Percentiles rank a stretch among this genome's conserved stretches.
Evolutionary conservation across 768 basidiomycete genomes (phyloP).

Genomic region (Pisolithus marmoratus): DNA sequence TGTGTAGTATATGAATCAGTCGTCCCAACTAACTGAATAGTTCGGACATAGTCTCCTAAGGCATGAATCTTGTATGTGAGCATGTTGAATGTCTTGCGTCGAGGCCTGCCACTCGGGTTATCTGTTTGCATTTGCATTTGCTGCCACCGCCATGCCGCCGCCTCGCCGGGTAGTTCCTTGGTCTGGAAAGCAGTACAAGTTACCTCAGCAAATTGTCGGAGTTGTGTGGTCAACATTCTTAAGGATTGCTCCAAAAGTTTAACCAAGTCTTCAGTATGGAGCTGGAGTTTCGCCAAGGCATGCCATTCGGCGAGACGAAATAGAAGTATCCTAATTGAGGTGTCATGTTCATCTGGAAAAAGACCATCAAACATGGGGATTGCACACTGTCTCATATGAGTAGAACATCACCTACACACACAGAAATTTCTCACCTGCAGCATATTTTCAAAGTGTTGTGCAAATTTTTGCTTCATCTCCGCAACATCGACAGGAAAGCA

Average conservation of each 20-base stretch:
- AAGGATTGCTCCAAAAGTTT: not conserved
- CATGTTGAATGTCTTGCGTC: constrained; percentile 16
- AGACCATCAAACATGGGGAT: constrained; percentile 37
- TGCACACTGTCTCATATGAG: constrained; percentile 21
- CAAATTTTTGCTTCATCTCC: constrained; percentile 30
- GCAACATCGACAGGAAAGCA: constrained; percentile 31
- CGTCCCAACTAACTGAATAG: constrained; percentile 17
- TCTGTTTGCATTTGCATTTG: not conserved
- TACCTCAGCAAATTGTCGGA: not conserved
- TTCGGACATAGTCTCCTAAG: constrained; percentile 15
- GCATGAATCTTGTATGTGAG: constrained; percentile 26
- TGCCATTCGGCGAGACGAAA: constrained; percentile 16
- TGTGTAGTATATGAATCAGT: constrained; percentile 26
- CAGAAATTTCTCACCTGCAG: constrained; percentile 6
- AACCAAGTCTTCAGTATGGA: constrained; percentile 1
- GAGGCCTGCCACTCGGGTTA: too few species aligned
- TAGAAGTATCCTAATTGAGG: constrained; percentile 16
- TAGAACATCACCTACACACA: not conserved
- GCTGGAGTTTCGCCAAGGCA: constrained; percentile 1
- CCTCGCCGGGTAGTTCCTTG: constrained; percentile 15
- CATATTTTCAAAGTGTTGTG: constrained; percentile 7
- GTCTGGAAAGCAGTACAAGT: constrained; percentile 9
- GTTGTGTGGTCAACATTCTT: not conserved
- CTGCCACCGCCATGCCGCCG: constrained; percentile 7
- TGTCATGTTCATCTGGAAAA: constrained; percentile 20